Evolutionary conservation across 208 protist species (phyloP), one percentile per base, ranked within the genome.

Genomic region (Vickermania ingenoplastis): DNA sequence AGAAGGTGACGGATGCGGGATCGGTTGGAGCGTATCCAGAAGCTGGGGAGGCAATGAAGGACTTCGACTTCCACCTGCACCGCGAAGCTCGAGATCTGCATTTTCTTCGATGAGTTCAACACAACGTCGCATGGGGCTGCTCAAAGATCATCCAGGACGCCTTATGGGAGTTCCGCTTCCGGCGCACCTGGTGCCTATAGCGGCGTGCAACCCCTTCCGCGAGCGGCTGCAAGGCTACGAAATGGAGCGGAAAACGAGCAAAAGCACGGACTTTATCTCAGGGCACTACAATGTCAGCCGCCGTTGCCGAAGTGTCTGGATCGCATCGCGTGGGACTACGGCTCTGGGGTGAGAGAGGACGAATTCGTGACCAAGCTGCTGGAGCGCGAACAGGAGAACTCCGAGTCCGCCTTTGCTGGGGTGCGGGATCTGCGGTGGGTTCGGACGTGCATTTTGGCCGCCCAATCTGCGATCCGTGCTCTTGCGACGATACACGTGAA

Each of bases 91-190:
- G n/a, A 27, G 22, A 27, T 55, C 11, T 55, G 51, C 51, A 27
- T 55, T n/a, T 55, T 50, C 29, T 50, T 60, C 14, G 56, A 60
- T 49, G 56, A 60, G 28, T 50, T 60, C 7, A 60, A 60, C 56
- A 50, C 56, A 11, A 4, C 56, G 4, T 50, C 56, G 56, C 24
- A 13, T 60, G 3, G 56, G 56, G 21, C 3, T 60, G 2, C 56
- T 60, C 31, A 60, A 60, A 60, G 30, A 30, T 50, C 31, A 41
- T 60, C 22, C 36, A 50, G 22, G 56, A 60, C 31, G 28, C 56
- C 3, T 60, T 11, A 2, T 26, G 21, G 56, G 56, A 7, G 30
- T 49, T 3, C 31, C 2, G n/a, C 31, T 60, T 22, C 56, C 56
- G 21, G 5, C 2, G 3, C 24, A 50, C 31, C 4, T 60, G n/a